Evolutionary conservation across 345 rosid species (phyloP), one percentile per base, ranked within the genome.

Genomic region (Geranium brycei): DNA sequence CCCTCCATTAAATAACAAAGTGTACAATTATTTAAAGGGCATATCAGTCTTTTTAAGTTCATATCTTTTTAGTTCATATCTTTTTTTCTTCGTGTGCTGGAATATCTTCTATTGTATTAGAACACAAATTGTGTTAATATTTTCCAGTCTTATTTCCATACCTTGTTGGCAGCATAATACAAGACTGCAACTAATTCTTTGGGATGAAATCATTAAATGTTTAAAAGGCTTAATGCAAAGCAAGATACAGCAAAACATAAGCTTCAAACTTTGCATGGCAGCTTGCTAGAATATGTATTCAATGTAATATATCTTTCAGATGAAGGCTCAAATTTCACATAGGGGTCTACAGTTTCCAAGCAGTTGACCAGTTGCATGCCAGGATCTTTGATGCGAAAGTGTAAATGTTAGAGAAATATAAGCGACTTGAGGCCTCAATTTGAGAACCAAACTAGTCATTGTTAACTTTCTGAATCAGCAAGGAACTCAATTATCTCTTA

Each of bases 301-400:
- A 51, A 31, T 19, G 38, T 31, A 16, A 19, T 23, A 56, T 16
- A 35, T 4, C 41, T 35, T 35, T 35, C 41, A 35, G 41, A 35
- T 35, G 41, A 4, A 35, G 41, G 41, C 41, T 35, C 41, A 35
- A 35, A 35, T 17, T 71, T 19, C 51, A 67, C 68, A 40, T 55
- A 51, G 64, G 68, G 61, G 73, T 57, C 32, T 64, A 51, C 93
- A 87, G 31, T 83, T 83, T 68, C 97, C 82, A 40, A 92, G 81
- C 83, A 92, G 85, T 78, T 89, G 98, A 38, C 97, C 97, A 62
- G 78, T 79, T 69, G 90, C 87, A 35, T 35, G 41, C 4, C 41
- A 35, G 10, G 1, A 35, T 35, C 41, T 7, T 35, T 35, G 1
- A 35, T 35, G 41, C 41, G 11, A 7, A 47, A 47, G 53, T 47